These are phyloP conservation scores for Pythium chondricola DNA, from an alignment of 352 stramenopile species.

Conservation along the genomic window DNA sequence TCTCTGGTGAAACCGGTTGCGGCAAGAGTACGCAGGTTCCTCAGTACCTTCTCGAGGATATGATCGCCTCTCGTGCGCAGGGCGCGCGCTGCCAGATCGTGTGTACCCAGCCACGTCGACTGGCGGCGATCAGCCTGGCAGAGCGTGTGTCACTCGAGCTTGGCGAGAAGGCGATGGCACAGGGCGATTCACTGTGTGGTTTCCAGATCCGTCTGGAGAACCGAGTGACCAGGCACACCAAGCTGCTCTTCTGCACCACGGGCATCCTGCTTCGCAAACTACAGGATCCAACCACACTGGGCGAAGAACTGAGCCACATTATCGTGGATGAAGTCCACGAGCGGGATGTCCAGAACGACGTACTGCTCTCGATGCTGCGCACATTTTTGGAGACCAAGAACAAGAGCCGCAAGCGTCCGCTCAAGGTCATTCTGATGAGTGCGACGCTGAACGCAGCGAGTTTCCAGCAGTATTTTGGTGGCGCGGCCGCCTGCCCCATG, in stretches of 20 bases:
- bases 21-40: conserved; percentile 96
- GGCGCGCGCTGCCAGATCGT: conserved; percentile 90
- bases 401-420: conserved; percentile 30
- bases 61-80: conserved; percentile 48
- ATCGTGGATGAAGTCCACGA: conserved; percentile 99
- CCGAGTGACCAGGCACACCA: conserved; percentile 75
- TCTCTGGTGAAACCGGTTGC: conserved; percentile 94
- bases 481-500: conserved; percentile 75
- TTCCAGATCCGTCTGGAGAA: conserved; percentile 95
- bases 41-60: conserved; percentile 94
- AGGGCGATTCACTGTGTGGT: conserved; percentile 57
- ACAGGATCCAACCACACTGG: conserved; percentile 74
- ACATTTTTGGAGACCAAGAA: conserved; percentile 62
- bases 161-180: conserved; percentile 62
- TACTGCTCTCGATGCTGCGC: conserved; percentile 89
- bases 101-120: conserved; percentile 93
- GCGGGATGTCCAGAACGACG: conserved; percentile 89
- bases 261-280: conserved; percentile 92
- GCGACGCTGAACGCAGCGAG: conserved; percentile 93
- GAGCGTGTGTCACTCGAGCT: conserved; percentile 92
- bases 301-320: conserved; percentile 91
- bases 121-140: conserved; percentile 95
- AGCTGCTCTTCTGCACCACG: conserved; percentile 94
- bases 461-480: conserved; percentile 94
- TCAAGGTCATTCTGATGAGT: conserved; percentile 97